Conservation (phyloP, 495 filamentous ascomycete species). For the Neurospora sp. region DNA sequence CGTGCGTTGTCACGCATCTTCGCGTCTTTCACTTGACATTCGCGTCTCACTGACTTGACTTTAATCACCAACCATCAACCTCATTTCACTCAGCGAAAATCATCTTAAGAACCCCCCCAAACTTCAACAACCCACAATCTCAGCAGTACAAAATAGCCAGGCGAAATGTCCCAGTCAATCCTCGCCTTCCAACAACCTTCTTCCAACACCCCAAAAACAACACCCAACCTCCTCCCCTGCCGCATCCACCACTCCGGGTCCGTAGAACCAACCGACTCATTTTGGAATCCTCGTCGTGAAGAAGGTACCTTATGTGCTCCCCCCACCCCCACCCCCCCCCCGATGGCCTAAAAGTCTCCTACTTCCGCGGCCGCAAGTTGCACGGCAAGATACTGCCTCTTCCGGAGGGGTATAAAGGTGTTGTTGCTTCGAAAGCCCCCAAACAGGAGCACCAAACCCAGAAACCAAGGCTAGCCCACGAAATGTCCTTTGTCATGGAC, state of each 20-base stretch:
- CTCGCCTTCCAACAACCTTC: neutral
- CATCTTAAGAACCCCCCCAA: too few species aligned
- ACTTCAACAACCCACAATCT: too few species aligned
- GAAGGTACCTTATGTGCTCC: too few species aligned
- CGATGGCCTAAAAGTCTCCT: conserved; percentile 47
- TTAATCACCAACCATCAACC: too few species aligned
- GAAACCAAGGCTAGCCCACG: too few species aligned
- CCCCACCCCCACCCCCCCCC: too few species aligned
- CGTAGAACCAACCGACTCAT: conserved; percentile 51
- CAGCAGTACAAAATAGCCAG: neutral
- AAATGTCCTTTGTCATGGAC: neutral
- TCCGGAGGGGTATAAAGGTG: conserved; percentile 66
- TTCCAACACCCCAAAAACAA: conserved; percentile 29
- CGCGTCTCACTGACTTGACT: too few species aligned
- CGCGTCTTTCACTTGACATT: too few species aligned
- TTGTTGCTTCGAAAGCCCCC: conserved; percentile 21
- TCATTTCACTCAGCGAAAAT: too few species aligned
- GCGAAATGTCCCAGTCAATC: conserved; percentile 20
- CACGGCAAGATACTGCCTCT: conserved; percentile 55
- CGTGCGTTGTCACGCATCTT: too few species aligned
- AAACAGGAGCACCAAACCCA: too few species aligned
- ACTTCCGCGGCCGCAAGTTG: conserved; percentile 79
- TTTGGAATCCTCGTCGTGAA: conserved; percentile 54
- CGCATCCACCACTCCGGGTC: conserved; percentile 70
- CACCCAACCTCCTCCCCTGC: conserved; percentile 77